Evolutionary conservation across 2,329 filamentous ascomycete species (phyloP), one percentile per base, ranked within the genome.

Genomic region (Exophiala oligosperma): DNA sequence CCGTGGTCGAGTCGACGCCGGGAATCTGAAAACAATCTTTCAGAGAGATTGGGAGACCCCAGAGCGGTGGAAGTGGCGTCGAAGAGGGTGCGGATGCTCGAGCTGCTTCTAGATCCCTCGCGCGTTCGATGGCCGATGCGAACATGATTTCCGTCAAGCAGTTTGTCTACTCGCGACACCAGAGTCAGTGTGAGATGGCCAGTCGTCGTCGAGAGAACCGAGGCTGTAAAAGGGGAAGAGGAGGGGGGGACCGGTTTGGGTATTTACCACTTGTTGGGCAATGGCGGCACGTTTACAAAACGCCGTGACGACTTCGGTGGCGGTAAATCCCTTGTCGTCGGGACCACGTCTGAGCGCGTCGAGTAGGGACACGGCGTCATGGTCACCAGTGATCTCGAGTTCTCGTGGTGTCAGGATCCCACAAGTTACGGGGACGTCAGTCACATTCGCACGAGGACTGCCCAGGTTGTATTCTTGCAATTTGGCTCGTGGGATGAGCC

Each of bases 81-180:
- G 17, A 17, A 90, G 90, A 48, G 4, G 87, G 86, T 66, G 88
- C 89, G 1, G 87, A 71, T 0, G 82, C 83, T 32, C 81, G 77
- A 1, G 84, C 85, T 56, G 84, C 85, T 69, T 90, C 87, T 1
- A 91, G 76, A 1, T 87, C 85, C 0, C 88, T 87, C 35, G 79
- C 72, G 0, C 77, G 69, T 60, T 74, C 1, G 8, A 80, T 77
- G 0, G 77, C 79, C 28, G 65, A 63, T 12, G 72, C 70, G 1
- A 83, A 64, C 56, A 83, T 70, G n/a, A 74, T 72, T 64, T 87
- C 85, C 1, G 57, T 59, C 48, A 59, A 29, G 52, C 57, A 59
- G 48, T 59, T 59, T 8, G 52, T 56, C 57, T 55, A 70, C 24
- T 17, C 17, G 17, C n/a, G 7, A 28, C 7, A 7, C 2, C 37